Evolutionary conservation across 2,329 filamentous ascomycete genomes (phyloP), one percentile per base, ranked within the genome.

Genomic region (Hypoxylon sp.): DNA sequence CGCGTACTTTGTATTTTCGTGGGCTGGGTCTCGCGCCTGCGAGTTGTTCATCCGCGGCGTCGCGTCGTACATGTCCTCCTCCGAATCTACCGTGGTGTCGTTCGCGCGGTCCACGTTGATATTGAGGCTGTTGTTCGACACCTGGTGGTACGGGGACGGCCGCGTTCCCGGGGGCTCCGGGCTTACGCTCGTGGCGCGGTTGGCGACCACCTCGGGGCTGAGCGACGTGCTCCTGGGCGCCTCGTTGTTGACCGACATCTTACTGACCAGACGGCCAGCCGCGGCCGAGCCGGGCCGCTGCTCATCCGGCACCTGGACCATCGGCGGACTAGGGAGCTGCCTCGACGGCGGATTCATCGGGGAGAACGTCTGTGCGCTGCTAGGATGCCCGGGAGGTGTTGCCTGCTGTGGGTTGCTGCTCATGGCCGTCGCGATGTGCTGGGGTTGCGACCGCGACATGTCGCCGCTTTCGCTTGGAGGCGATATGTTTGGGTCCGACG

Each of bases 1-100:
- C 2, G 64, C 67, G 29, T 68, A 65, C 40, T 70, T 68, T 0
- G 60, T 66, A 31, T 69, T 68, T 17, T 62, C 66, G 9, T 60
- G 23, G 18, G 21, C 21, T 3, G 50, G 15, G 17, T 55, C 55
- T 13, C 59, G 43, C 5, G 47, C 38, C 2, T 40, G 47, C 9
- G 55, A 26, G 13, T 38, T 62, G 23, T 60, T 38, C 1, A 66
- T 37, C 5, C 70, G 50, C 2, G 71, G 70, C 27, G 70, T 72
- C 0, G 69, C 70, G 26, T 71, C 66, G 37, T 73, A 72, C 5
- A 72, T 69, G 24, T 72, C 70, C 3, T 71, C 69, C 9, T 63
- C 62, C 1, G 11, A 38, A 2, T 62, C 54, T 15, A 57, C 43
- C 6, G 23, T 42, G 13, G 54, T 48, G 7, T 59, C 60, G 31